Conservation (phyloP, 257 asterid genomes). For the Eustoma russellianum region DNA sequence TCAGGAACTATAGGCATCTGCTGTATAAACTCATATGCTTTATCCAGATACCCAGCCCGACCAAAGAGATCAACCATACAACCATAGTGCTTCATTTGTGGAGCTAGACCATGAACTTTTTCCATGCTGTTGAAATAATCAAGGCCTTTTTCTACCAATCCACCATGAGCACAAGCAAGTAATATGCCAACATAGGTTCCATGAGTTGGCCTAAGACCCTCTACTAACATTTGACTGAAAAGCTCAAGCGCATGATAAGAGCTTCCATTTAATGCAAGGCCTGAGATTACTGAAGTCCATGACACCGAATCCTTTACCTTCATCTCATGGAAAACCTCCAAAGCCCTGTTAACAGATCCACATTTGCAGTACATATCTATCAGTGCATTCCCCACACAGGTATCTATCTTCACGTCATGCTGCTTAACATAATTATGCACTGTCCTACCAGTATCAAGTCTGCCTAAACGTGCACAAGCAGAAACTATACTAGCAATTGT, state of each 20-base stretch:
- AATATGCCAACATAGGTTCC: constrained; percentile 31
- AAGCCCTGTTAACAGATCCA: constrained; percentile 18
- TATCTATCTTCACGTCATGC: constrained; percentile 17
- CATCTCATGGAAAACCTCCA: constrained; percentile 24
- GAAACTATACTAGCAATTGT: constrained; percentile 27
- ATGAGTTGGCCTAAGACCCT: constrained; percentile 21
- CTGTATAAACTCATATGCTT: constrained; percentile 27
- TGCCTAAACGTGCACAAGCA: constrained; percentile 29
- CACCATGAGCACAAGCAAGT: constrained; percentile 28
- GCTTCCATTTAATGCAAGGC: constrained; percentile 28
- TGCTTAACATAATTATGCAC: constrained; percentile 18
- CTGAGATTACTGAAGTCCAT: constrained; percentile 33
- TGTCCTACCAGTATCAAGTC: constrained; percentile 23
- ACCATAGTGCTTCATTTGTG: constrained; percentile 34
- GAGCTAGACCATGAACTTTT: constrained; percentile 19
- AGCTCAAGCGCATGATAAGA: constrained; percentile 17
- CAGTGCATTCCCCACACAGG: constrained; percentile 25
- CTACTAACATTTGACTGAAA: constrained; percentile 24
- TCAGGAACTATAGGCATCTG: constrained; percentile 21
- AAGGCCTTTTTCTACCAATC: constrained; percentile 27
- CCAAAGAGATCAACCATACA: constrained; percentile 30
- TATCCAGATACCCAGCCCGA: constrained; percentile 25
- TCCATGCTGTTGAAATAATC: constrained; percentile 24
- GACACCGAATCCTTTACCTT: constrained; percentile 25
- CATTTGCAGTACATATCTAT: constrained; percentile 41